These are phyloP conservation scores for Chaetomium cochliodes DNA, from an alignment of 495 filamentous ascomycete genomes.

Conservation along the genomic window DNA sequence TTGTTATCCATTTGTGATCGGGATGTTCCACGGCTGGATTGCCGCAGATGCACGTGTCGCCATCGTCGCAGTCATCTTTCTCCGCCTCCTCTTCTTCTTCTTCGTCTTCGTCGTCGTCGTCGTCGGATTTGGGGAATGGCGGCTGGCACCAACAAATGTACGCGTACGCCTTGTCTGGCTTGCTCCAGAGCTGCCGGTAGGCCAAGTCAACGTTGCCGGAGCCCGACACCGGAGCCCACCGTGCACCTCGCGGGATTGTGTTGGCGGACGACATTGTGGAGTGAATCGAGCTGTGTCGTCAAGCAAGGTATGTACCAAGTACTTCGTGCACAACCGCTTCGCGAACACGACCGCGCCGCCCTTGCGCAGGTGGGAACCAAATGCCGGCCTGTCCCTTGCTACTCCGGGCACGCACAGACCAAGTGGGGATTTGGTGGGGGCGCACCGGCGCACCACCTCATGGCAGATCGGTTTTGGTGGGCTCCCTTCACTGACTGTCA, in stretches of 20 bases:
- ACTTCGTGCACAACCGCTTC: too few relatives aligned
- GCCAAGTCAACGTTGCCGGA: conserved; percentile 41
- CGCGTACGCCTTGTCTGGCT: conserved; percentile 35
- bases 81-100: conserved; percentile 13
- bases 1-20: conserved; percentile 42
- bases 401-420: not conserved
- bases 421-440: not conserved
- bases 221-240: conserved; percentile 42
- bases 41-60: conserved; percentile 42
- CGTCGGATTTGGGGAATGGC: conserved; percentile 24
- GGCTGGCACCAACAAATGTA: conserved; percentile 36
- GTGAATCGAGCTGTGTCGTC: not conserved
- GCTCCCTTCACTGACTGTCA: too few relatives aligned
- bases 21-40: conserved; percentile 42
- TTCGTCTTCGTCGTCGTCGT: conserved; percentile 23
- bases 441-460: not conserved
- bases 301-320: not conserved
- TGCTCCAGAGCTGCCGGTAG: conserved; percentile 32
- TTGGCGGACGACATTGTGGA: not conserved
- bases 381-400: not conserved
- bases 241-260: conserved; percentile 24
- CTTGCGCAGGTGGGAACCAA: not conserved
- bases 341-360: too few relatives aligned
- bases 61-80: conserved; percentile 21
- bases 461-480: too few relatives aligned